Base-by-base conservation (phyloP, 2,329 filamentous ascomycete genomes). In the Lecanicillium sp. region DNA sequence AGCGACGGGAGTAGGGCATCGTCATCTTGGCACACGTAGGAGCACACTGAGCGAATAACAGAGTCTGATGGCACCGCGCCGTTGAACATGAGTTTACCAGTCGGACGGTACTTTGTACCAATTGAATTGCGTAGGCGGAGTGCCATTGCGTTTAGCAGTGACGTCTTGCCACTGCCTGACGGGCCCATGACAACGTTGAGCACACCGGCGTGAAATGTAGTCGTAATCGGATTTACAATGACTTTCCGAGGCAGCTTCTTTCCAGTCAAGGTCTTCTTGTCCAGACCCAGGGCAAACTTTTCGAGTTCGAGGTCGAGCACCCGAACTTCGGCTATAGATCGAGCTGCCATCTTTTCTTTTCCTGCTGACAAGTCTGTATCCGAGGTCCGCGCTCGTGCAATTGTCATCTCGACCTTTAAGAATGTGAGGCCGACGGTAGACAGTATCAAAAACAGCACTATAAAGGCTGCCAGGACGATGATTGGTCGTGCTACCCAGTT, bases 101-200 rank as follows among this genome's bases (percentile, higher is more conserved):
- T 67, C 3, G 74, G 64, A 4, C 62, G 66, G 50, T 88, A 88
- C 40, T 68, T 70, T 0, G 79, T 85, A 2, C 71, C 67, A 3
- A 78, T 47, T 2, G 74, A 77, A 41, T 76, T 77, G 18, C 77
- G 74, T 4, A 88, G 61, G 13, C 84, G 69, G 3, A 78, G 63
- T 1, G 84, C 81, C 72, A 89, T 83, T 2, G 79, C 71, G 51
- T 86, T 87, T 10, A 88, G 65, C 1, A 87, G 64, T 0, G 81
- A 84, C 0, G 83, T 87, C 56, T 89, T 89, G 1, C 84, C 84
- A 33, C 77, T 82, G 0, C 84, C 84, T 0, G 82, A 87, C 0
- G 84, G 84, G 0, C 84, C 84, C 83, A 88, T 87, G 46, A 89
- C 84, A 17, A 87, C 72, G 45, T 88, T 88, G 12, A 89, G 54